Evolutionary conservation across 306 rosid species (phyloP), one percentile per base, ranked within the genome.

Genomic region (Sophora flavescens): DNA sequence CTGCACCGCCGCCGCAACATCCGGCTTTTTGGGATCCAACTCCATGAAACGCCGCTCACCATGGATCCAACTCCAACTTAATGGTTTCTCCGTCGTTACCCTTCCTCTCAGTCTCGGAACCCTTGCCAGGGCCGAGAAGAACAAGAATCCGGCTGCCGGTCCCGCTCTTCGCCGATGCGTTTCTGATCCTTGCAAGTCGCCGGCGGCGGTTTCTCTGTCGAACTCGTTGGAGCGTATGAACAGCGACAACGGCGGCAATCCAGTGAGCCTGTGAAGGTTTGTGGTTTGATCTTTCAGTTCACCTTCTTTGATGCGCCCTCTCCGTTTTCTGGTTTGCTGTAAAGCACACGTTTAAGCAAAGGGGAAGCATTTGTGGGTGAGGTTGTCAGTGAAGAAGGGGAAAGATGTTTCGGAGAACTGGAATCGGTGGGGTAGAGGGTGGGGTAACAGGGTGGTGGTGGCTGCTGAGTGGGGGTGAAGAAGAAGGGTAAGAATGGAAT

Each of bases 71-170:
- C 50, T 15, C 13, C 6, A 42, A 2, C 72, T n/a, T 1, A 44
- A 26, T 42, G 86, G 86, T 12, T 83, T 78, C 74, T 78, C 86
- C 22, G 12, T 83, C 70, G 16, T 83, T 38, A 3, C 78, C 2
- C 68, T n/a, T 83, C 86, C 86, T 14, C 2, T 75, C 63, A 41
- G 51, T 15, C 38, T 78, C 0, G 45, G 14, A 4, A 3, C 67
- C 41, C 32, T 62, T 22, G 30, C 59, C 26, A 41, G 26, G 2
- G 48, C 10, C 10, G 13, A 10, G 4, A 8, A 2, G 13, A 42
- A 10, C 8, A 30, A 11, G 11, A 5, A 22, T 0, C 9, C 14
- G 0, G 3, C 41, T 4, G 3, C 30, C 0, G 0, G 33, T 53
- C 79, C 79, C 1, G 83, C 45, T 47, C 78, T 83, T 6, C 86